Percentiles rank a stretch among this genome's conserved stretches.
Conservation (phyloP, 768 basidiomycete species). For the Leccinum boreale region DNA sequence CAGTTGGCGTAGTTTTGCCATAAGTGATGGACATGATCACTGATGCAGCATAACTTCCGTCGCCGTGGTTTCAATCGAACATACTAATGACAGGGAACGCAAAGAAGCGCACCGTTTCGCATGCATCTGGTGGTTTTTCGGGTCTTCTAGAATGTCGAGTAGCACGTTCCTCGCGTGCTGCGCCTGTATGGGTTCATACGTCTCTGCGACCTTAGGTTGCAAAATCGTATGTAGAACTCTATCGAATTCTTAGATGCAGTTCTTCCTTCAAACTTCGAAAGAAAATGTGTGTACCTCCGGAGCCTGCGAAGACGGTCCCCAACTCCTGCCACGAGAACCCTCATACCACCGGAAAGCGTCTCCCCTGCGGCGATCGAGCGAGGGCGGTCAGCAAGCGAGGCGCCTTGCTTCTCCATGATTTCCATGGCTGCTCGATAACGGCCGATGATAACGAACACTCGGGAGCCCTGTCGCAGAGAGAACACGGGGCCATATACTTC, state of each 20-base stretch:
- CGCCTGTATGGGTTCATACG: constrained; percentile 34
- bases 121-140: constrained; percentile 33
- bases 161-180: constrained; percentile 32
- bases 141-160: constrained; percentile 34
- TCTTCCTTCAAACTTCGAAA: not conserved
- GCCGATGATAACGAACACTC: constrained; percentile 19
- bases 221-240: constrained; percentile 35
- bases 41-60: constrained; percentile 36
- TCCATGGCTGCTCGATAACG: constrained; percentile 34
- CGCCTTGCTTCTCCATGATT: constrained; percentile 40
- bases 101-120: constrained; percentile 23
- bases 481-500: constrained; percentile 60
- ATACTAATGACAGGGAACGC: not conserved
- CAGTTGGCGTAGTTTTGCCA: constrained; percentile 37
- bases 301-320: constrained; percentile 32
- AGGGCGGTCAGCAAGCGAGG: constrained; percentile 34
- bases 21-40: constrained; percentile 38
- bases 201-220: constrained; percentile 30
- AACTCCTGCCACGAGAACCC: constrained; percentile 23
- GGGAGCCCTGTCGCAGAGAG: constrained; percentile 45
- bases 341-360: constrained; percentile 33
- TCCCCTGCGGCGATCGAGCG: constrained; percentile 35
- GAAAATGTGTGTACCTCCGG: constrained; percentile 16
- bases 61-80: not conserved
- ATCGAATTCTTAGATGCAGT: not conserved